Evolutionary conservation across 2,329 filamentous ascomycete species (phyloP).

Genomic region (Ilyonectria sp.): DNA sequence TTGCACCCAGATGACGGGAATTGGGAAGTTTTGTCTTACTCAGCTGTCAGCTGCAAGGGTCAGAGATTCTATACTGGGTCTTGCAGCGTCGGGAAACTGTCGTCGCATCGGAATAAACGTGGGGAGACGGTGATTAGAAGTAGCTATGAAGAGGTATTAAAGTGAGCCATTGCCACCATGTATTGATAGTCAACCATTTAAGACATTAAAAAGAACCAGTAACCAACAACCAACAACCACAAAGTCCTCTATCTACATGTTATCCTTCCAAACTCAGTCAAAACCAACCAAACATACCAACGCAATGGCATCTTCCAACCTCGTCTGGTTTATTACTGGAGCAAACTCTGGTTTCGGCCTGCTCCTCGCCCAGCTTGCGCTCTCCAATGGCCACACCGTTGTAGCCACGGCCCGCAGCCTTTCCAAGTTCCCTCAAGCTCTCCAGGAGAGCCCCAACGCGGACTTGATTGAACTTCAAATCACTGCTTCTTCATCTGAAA

Average conservation of each 20-base stretch:
- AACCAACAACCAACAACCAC: neutral
- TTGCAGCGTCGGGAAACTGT: neutral
- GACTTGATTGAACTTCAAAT: slow-evolving; percentile 7
- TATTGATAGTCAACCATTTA: no score
- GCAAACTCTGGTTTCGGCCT: slow-evolving; percentile 16
- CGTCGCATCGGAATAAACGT: neutral
- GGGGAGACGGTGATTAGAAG: neutral
- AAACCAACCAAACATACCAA: no score
- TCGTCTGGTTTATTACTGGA: slow-evolving; percentile 16
- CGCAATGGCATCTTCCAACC: slow-evolving; percentile 4
- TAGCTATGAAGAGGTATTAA: neutral
- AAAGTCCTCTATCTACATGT: neutral
- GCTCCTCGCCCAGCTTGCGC: slow-evolving; percentile 10
- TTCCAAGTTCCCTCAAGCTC: neutral
- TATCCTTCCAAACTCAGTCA: neutral
- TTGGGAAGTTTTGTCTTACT: no score
- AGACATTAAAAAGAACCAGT: neutral
- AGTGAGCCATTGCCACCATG: neutral
- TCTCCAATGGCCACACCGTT: slow-evolving; percentile 7
- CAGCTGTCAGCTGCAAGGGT: neutral
- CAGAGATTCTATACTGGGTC: neutral
- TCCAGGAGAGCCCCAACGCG: neutral
- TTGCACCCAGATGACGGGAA: neutral
- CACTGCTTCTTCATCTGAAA: neutral
- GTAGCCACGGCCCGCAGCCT: slow-evolving; percentile 8